Base-by-base conservation (phyloP, 495 filamentous ascomycete species). In the Hypoxylon perforatum region DNA sequence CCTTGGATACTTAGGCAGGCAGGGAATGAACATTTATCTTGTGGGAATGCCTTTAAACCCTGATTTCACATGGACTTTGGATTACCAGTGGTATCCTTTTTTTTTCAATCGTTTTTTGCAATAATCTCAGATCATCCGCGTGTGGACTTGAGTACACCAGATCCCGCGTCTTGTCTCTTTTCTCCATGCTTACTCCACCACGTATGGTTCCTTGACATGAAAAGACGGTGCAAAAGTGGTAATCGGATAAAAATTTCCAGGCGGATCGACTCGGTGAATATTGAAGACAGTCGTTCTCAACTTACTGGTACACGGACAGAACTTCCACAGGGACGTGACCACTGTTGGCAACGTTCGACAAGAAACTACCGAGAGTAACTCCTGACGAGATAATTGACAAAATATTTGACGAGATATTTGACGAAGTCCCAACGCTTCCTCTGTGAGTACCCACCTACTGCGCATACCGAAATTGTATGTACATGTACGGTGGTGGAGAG, bases 91-190 rank as follows among this genome's bases (percentile, higher is more conserved):
- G 35, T 39, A 19, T 44, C 35, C 44, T 38, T 61, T 28, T 36
- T 45, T 42, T 28, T 8, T 28, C 8, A 28, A 3, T 44, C 36
- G 44, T 38, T 61, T 28, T 36, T 36, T 42, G 28, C 38, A 28
- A 38, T 22, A 44, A 50, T 48, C 58, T 53, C 55, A 23, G 36
- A 35, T 59, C 50, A 25, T 25, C n/a, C 41, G 2, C 44, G 54
- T 59, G 18, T 38, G 12, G 59, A 50, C 59, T 54, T 48, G 59
- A 59, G 59, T 63, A 59, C 59, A 59, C 65, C 54, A 61, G 44
- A 68, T 55, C 46, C 60, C 23, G 23, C 57, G 39, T 46, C 35
- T 18, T 7, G 51, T 56, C 44, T 30, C 22, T 33, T 35, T 42
- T 61, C 41, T 38, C 39, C 5, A 22, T 19, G 51, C 25, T 48